Percentiles rank a stretch among this genome's conserved stretches.
Evolutionary conservation across 1,284 basidiomycete species (phyloP).

Genomic region (Earliella scabrosa): DNA sequence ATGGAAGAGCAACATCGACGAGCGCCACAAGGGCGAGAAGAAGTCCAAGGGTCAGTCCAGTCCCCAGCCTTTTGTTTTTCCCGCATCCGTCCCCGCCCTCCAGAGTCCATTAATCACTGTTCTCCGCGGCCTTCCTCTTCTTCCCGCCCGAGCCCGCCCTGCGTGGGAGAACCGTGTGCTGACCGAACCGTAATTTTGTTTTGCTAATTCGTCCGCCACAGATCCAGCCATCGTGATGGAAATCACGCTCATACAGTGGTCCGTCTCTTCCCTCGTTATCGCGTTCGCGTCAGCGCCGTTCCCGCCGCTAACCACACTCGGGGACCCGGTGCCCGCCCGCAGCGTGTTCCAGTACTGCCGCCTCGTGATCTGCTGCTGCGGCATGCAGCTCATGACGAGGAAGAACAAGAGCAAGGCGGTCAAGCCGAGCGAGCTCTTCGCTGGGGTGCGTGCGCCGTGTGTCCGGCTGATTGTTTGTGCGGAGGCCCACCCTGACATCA

Average conservation of each 20-base stretch:
- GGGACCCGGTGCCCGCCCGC: neutral
- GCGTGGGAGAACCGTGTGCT: too few relatives aligned
- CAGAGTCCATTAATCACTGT: too few relatives aligned
- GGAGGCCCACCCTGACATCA: too few relatives aligned
- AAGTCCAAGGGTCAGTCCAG: slow-evolving; percentile 16
- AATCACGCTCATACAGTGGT: slow-evolving; percentile 36
- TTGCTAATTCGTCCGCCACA: too few relatives aligned
- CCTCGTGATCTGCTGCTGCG: slow-evolving; percentile 37
- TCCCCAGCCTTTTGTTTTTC: too few relatives aligned
- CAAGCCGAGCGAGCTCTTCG: slow-evolving; percentile 25
- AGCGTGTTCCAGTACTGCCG: slow-evolving; percentile 39
- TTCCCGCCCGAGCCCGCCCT: neutral
- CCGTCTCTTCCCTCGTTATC: slow-evolving; percentile 6
- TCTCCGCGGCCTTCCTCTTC: neutral
- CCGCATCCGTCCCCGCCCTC: neutral
- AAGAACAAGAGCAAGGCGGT: slow-evolving; percentile 20
- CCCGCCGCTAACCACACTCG: slow-evolving; percentile 1
- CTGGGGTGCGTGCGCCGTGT: slow-evolving; percentile 20
- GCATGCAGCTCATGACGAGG: slow-evolving; percentile 33
- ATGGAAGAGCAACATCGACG: slow-evolving; percentile 25
- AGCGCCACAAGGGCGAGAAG: slow-evolving; percentile 27
- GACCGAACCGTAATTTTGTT: too few relatives aligned
- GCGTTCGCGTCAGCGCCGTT: neutral
- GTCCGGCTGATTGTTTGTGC: too few relatives aligned
- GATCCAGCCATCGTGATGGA: slow-evolving; percentile 30